Evolutionary conservation across 208 protist species (phyloP), one percentile per base, ranked within the genome.

Genomic region (Leishmania braziliensis): DNA sequence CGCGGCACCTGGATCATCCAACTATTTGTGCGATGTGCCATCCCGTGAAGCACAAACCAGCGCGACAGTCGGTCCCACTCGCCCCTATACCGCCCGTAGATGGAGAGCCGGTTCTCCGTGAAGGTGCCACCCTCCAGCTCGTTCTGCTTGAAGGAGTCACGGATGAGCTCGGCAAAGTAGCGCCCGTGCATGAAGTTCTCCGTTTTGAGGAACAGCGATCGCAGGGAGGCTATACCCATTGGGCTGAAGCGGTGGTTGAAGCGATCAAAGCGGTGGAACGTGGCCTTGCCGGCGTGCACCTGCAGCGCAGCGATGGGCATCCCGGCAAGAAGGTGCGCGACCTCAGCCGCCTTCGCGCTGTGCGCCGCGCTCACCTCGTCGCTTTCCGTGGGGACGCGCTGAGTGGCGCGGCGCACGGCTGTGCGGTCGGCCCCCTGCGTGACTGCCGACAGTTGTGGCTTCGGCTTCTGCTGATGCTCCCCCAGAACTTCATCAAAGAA

Each of bases 1-100:
- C 98, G 89, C 10, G 97, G 98, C 2, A 99, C 89, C 85, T 99
- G 99, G 39, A 99, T 95, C 79, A 99, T 94, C 99, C 99, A 99
- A 43, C 96, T 84, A 74, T 98, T 98, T 73, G 99, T 99, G 26
- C 84, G 84, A 75, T 96, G 97, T 48, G 92, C 92, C 83, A 99
- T 88, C 50, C 93, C 86, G 85, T 99, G 94, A 66, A 94, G 84
- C 71, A 92, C 85, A 62, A 95, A 92, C 94, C 95, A 98, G 23
- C 84, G 69, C 50, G 93, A 87, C 50, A 98, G 87, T 9, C 82
- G 77, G 39, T 92, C 87, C 93, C 95, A 98, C 83, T 98, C 95
- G 29, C 79, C 56, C 48, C 51, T 73, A 6, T 65, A 23, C 39
- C 88, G 83, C 12, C 95, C 95, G 81, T 96, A 97, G 68, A 98